phyloP scores from a whole-genome alignment of 768 basidiomycete species.

The Podaxis rugospora region DNA sequence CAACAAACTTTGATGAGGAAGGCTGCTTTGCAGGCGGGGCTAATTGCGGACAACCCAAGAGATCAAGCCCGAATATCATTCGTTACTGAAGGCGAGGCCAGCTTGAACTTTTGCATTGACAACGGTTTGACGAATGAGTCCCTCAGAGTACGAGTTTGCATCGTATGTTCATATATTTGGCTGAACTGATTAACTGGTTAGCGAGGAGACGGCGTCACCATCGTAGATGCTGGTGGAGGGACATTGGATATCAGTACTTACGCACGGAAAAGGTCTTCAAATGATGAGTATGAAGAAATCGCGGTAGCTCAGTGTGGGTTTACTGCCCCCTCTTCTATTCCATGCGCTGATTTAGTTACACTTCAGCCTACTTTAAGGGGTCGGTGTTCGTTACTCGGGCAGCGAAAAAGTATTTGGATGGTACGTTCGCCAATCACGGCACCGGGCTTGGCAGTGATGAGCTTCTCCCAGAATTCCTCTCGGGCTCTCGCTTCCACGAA shows the following conservation, averaged over 20 bases:
- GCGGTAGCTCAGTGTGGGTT: conserved; percentile 32
- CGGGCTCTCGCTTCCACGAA: conserved; percentile 13
- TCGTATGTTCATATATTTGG: not conserved
- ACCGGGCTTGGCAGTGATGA: not conserved
- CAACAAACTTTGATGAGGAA: conserved; percentile 47
- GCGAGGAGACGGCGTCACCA: conserved; percentile 41
- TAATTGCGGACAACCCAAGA: conserved; percentile 29
- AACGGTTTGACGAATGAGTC: conserved; percentile 12
- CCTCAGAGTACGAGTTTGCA: conserved; percentile 3
- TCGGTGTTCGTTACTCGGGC: conserved; percentile 40
- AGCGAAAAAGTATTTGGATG: conserved; percentile 29
- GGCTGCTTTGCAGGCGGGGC: conserved; percentile 41
- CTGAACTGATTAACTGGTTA: conserved; percentile 15
- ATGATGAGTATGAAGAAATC: conserved; percentile 34
- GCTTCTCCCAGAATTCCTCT: conserved; percentile 7
- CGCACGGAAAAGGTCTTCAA: conserved; percentile 22
- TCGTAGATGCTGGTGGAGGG: conserved; percentile 61
- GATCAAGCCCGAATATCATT: conserved; percentile 38
- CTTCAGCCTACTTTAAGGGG: conserved; percentile 37
- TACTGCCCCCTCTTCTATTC: not conserved
- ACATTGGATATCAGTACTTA: conserved; percentile 59
- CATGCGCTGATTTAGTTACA: not conserved
- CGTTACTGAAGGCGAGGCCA: conserved; percentile 53
- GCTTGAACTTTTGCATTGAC: conserved; percentile 40
- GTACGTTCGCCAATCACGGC: conserved; percentile 20